These are phyloP conservation scores for Euphorbia celastroides DNA, from an alignment of 441 rosid species.

Conservation along the genomic window DNA sequence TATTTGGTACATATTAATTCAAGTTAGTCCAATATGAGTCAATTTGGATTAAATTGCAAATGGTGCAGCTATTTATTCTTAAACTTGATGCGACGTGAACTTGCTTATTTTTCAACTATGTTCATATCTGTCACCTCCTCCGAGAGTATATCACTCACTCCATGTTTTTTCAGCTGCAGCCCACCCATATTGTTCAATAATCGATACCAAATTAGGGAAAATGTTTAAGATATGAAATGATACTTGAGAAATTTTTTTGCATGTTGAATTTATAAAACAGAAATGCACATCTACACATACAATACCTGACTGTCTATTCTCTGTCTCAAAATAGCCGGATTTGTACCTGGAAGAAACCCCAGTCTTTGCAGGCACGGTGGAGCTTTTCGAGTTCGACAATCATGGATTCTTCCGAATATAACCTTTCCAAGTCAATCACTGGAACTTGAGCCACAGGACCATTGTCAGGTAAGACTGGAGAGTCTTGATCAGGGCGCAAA, in stretches of 20 bases:
- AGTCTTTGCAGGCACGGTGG: conserved; percentile 9
- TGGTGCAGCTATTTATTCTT: no score
- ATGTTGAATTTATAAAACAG: no score
- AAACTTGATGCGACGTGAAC: no score
- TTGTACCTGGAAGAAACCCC: conserved; percentile 22
- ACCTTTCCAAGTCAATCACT: conserved; percentile 16
- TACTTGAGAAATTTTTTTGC: no score
- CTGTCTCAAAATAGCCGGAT: background rate
- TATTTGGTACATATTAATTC: no score
- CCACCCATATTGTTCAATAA: background rate
- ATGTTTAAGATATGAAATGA: no score
- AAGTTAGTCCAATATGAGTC: no score
- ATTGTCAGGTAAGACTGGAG: background rate
- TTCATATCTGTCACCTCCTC: conserved; percentile 19
- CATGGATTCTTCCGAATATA: conserved; percentile 1
- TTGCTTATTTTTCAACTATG: no score
- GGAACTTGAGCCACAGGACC: conserved; percentile 11
- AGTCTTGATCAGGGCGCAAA: conserved; percentile 6
- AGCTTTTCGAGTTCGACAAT: conserved; percentile 8
- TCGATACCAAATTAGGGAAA: no score
- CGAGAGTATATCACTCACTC: conserved; percentile 17
- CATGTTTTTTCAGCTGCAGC: conserved; percentile 25
- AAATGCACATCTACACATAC: no score
- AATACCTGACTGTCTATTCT: background rate
- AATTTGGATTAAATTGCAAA: no score